Base-by-base conservation (phyloP, 1,284 basidiomycete species). In the Cryptococcus sp. region DNA sequence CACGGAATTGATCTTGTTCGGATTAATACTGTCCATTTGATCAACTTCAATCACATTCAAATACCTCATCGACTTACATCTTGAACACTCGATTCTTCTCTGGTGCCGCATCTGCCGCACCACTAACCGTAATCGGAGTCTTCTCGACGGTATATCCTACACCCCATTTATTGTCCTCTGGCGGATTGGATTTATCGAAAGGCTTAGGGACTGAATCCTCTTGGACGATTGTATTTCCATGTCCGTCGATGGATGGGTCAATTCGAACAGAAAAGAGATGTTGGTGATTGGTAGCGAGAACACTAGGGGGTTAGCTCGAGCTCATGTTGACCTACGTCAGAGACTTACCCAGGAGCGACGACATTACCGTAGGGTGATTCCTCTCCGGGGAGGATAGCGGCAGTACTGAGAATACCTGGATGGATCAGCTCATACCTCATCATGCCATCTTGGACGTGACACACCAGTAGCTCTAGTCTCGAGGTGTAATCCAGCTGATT, bases 261-360 rank as follows among this genome's bases (percentile, higher is more conserved):
- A 73, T 70, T 5, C 75, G 71, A 13, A 79, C 63, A 50, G 71
- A 76, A 67, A 80, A 76, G 31, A 80, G 56, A 62, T 79, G 79
- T 56, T 76, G 76, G 62, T 79, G 78, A 38, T 72, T 71, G 13
- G 71, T 60, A 8, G 72, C 79, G 31, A 76, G 62, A 6, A 78
- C 74, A 42, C 23, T 23, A 23, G 46, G 44, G 30, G 14, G 44
- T 23, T 46, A 46, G 13, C 14, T 8, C 44, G 8, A n/a, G 14
- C 44, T 30, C 14, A 30, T 14, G 13, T 15, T 8, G 8, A 47
- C 5, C 14, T 11, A 8, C 11, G 8, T n/a, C 23, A 23, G 23
- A 23, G 23, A 23, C 23, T 23, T 23, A 23, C 23, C 77, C 76
- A 13, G 76, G 74, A 11, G 65, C 70, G 23, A 80, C 78, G 37